Conservation (phyloP, 257 asterid species). For the Mitragyna speciosa region DNA sequence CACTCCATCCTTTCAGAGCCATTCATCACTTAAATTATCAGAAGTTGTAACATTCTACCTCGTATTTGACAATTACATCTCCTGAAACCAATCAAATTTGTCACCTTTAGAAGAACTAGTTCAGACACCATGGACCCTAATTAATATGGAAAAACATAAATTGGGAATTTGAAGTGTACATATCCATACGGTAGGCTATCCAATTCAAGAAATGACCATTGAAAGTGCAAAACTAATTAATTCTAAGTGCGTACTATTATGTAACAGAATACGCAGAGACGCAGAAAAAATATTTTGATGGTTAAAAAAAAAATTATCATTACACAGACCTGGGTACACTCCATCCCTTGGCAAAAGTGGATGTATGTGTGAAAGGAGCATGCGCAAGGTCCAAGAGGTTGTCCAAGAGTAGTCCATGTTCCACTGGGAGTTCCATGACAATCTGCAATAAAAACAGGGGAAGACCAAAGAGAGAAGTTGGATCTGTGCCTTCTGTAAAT, state of each 20-base stretch:
- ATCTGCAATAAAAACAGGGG: conserved; percentile 46
- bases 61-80: neutral
- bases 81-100: neutral
- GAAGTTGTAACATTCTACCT: too few relatives aligned
- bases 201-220: neutral
- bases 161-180: neutral
- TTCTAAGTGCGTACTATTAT: too few relatives aligned
- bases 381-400: conserved; percentile 97
- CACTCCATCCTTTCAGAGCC: neutral
- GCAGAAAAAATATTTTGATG: neutral
- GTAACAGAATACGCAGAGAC: neutral
- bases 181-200: neutral
- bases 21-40: neutral
- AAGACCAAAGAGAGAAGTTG: conserved; percentile 13
- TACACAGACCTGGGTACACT: conserved; percentile 69
- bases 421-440: conserved; percentile 93
- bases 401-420: conserved; percentile 88
- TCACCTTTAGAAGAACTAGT: neutral
- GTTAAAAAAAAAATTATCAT: neutral
- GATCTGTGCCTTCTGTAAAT: neutral
- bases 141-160: neutral
- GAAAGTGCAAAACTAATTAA: too few relatives aligned
- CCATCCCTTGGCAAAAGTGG: conserved; percentile 99
- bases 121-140: neutral
- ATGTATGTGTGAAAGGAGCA: conserved; percentile 95